A percentile compares a stretch with the other conserved stretches of the same genome.
Conservation (phyloP, 257 asterid species). For the Nyctanthes arbortristis region DNA sequence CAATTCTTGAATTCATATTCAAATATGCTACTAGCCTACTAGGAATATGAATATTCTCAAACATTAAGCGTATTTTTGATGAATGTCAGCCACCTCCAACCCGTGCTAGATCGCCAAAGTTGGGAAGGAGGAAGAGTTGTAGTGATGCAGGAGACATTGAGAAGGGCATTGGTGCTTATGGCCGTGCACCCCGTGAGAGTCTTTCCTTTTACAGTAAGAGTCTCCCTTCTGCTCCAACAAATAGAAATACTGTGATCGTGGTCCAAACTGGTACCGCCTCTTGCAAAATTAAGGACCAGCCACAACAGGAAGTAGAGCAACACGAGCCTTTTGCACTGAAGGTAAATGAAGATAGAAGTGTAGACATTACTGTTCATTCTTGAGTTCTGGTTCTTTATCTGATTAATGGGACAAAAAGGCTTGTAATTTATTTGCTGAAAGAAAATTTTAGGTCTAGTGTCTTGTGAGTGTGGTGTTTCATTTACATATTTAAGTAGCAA, state of each 20-base stretch:
- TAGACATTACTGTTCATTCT: conserved; percentile 32
- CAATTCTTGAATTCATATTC: not conserved
- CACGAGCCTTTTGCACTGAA: conserved; percentile 26
- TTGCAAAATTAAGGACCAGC: conserved; percentile 23
- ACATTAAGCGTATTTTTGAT: conserved; percentile 5
- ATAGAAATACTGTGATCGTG: conserved; percentile 26
- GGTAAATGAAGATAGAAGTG: conserved; percentile 33
- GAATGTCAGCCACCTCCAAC: conserved; percentile 64
- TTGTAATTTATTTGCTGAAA: conserved; percentile 33
- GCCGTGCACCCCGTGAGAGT: conserved; percentile 32
- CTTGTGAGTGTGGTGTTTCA: conserved; percentile 29
- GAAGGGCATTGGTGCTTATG: conserved; percentile 17
- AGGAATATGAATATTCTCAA: no score
- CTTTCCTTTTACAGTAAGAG: conserved; percentile 42
- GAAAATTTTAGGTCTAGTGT: conserved; percentile 17
- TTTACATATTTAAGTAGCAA: conserved; percentile 26
- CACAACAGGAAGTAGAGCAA: conserved; percentile 6
- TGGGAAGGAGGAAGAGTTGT: conserved; percentile 65
- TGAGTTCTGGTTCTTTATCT: conserved; percentile 34
- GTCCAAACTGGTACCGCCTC: conserved; percentile 29
- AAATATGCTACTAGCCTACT: no score
- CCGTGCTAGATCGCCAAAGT: conserved; percentile 77
- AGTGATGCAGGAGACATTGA: conserved; percentile 36
- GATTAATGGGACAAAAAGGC: conserved; percentile 10
- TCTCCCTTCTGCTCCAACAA: conserved; percentile 27